A percentile compares a stretch with the other conserved stretches of the same genome.
Evolutionary conservation across 1,139 yeast genomes (phyloP).

Genomic region (Diutina siamensis): DNA sequence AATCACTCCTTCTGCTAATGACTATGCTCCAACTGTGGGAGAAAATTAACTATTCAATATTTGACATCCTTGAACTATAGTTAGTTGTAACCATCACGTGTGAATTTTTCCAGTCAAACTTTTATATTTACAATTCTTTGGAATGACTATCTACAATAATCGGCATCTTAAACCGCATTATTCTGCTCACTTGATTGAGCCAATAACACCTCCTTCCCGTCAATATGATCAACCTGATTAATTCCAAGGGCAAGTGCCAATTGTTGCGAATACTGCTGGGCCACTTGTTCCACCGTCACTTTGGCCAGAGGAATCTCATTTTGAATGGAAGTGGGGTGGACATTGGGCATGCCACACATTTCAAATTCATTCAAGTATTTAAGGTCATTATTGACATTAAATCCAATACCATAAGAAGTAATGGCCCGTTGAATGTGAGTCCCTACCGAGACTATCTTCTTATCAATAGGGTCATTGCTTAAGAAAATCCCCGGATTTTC

Average conservation of each 20-base stretch:
- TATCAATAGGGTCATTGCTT: conserved; percentile 19
- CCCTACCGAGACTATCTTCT: conserved; percentile 84
- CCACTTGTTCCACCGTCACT: conserved; percentile 5
- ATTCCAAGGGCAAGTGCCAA: background rate
- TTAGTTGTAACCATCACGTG: too few relatives aligned
- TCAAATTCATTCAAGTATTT: conserved; percentile 57
- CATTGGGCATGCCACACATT: conserved; percentile 77
- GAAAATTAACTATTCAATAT: too few relatives aligned
- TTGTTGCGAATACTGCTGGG: background rate
- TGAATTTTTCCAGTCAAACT: too few relatives aligned
- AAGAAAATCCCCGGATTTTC: conserved; percentile 87
- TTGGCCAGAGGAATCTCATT: conserved; percentile 14
- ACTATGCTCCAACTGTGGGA: too few relatives aligned
- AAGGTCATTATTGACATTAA: conserved; percentile 68
- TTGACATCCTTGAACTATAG: too few relatives aligned
- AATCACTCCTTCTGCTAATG: too few relatives aligned
- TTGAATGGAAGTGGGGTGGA: conserved; percentile 27
- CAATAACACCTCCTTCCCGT: conserved; percentile 17
- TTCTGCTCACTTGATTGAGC: background rate
- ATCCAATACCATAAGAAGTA: conserved; percentile 82
- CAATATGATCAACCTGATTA: conserved; percentile 28
- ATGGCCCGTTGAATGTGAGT: conserved; percentile 75
- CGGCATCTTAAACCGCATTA: too few relatives aligned
- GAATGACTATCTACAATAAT: too few relatives aligned
- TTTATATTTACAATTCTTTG: background rate